These are phyloP conservation scores for Solanum tarijense DNA, from an alignment of 257 asterid species.

Conservation along the genomic window DNA sequence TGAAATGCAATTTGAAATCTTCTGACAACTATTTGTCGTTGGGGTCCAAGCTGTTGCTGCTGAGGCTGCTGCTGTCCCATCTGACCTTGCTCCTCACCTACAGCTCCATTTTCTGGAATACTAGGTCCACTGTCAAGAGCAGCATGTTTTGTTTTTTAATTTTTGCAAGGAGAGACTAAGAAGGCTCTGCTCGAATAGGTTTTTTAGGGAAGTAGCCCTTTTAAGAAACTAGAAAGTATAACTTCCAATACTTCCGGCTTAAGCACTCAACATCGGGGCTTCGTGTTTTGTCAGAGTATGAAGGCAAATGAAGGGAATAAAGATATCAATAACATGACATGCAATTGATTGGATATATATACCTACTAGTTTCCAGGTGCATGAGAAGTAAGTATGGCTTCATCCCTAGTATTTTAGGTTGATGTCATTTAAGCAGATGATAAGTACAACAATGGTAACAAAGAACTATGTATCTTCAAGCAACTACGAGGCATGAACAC, in stretches of 20 bases:
- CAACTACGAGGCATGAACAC: background rate
- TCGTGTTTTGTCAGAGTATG: background rate
- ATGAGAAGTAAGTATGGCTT: background rate
- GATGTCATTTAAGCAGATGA: background rate
- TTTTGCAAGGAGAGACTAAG: background rate
- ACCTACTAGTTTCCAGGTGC: background rate
- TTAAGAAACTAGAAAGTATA: background rate
- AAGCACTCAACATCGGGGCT: background rate
- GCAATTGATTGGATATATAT: background rate
- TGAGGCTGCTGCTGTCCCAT: conserved; percentile 42
- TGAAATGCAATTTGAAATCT: conserved; percentile 89
- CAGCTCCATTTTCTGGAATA: conserved; percentile 40
- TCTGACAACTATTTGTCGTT: conserved; percentile 63
- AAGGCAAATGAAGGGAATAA: background rate
- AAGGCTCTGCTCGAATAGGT: background rate
- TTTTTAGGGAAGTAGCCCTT: background rate
- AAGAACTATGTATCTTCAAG: background rate
- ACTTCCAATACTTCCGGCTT: background rate
- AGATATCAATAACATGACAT: background rate
- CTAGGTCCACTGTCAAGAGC: conserved; percentile 42
- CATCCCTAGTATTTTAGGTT: background rate
- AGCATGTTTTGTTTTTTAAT: background rate
- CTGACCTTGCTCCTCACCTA: conserved; percentile 57
- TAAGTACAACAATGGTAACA: background rate
- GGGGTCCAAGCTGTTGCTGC: conserved; percentile 54